A percentile compares a stretch with the other conserved stretches of the same genome.
phyloP scores from a whole-genome alignment of 2,329 filamentous ascomycete species.

The Ascochyta lentis region DNA sequence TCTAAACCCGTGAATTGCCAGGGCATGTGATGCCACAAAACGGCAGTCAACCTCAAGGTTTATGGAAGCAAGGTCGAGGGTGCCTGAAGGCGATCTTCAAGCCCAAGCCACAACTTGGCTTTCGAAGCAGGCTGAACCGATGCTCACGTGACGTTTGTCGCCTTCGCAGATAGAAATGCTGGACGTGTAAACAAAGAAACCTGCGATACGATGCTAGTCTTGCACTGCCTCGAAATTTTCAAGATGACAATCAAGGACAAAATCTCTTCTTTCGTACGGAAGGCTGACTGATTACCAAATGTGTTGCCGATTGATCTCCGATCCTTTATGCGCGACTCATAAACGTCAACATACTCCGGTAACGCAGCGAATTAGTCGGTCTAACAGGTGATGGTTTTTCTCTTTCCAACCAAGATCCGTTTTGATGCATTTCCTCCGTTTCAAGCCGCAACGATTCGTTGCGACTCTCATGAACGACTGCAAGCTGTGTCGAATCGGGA shows the following conservation, averaged over 20 bases:
- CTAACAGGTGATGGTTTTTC: not conserved
- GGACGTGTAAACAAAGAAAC: constrained; percentile 1
- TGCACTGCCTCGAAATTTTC: not conserved
- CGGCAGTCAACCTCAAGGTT: constrained; percentile 37
- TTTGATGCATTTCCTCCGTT: not conserved
- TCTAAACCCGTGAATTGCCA: not conserved
- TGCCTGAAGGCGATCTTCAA: constrained; percentile 43
- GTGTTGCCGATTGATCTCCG: constrained; percentile 22
- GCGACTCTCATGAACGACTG: constrained; percentile 9
- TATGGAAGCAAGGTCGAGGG: constrained; percentile 50
- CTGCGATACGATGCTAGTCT: constrained; percentile 14
- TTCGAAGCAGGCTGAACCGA: constrained; percentile 25
- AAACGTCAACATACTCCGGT: not conserved
- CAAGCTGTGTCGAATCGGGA: constrained; percentile 22
- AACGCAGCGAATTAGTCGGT: not conserved
- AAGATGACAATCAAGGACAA: not conserved
- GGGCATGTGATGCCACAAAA: constrained; percentile 11
- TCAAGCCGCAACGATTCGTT: not conserved
- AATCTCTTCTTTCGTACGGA: constrained; percentile 17
- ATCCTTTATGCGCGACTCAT: constrained; percentile 12
- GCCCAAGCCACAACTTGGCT: constrained; percentile 29
- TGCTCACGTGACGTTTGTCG: not conserved
- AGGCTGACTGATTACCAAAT: constrained; percentile 14
- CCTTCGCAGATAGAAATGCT: not conserved
- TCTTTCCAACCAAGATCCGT: not conserved